These are phyloP conservation scores for Silene latifolia DNA, from an alignment of 148 eudicot genomes.

Conservation along the genomic window DNA sequence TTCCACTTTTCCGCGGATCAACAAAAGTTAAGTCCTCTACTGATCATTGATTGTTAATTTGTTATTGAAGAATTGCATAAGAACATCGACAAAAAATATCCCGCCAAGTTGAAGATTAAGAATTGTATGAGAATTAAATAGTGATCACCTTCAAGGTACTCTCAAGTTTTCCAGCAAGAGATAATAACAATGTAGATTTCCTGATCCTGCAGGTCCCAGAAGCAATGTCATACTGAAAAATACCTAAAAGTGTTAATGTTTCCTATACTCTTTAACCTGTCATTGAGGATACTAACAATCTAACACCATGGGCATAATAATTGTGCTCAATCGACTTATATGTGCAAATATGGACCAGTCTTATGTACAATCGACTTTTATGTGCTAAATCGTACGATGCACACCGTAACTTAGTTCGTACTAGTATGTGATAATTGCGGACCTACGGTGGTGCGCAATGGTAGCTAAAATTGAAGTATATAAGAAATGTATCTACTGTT, in stretches of 20 bases:
- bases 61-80: too few relatives aligned
- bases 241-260: constrained; percentile 2
- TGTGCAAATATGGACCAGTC: too few relatives aligned
- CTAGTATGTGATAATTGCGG: too few relatives aligned
- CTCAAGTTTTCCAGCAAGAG: constrained; percentile 90
- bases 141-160: constrained; percentile 53
- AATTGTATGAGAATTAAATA: background rate
- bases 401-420: too few relatives aligned
- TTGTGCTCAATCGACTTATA: too few relatives aligned
- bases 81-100: background rate
- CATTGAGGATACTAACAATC: too few relatives aligned
- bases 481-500: too few relatives aligned
- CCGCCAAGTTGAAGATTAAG: background rate
- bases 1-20: constrained; percentile 55
- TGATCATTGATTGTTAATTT: background rate
- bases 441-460: too few relatives aligned
- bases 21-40: background rate
- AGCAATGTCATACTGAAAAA: constrained; percentile 79
- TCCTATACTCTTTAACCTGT: background rate
- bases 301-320: too few relatives aligned
- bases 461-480: too few relatives aligned
- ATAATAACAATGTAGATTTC: constrained; percentile 76
- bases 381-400: too few relatives aligned
- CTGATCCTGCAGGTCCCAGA: constrained; percentile 91
- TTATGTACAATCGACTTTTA: too few relatives aligned